Base-by-base conservation (phyloP, 768 basidiomycete genomes). In the Mycena floridula region DNA sequence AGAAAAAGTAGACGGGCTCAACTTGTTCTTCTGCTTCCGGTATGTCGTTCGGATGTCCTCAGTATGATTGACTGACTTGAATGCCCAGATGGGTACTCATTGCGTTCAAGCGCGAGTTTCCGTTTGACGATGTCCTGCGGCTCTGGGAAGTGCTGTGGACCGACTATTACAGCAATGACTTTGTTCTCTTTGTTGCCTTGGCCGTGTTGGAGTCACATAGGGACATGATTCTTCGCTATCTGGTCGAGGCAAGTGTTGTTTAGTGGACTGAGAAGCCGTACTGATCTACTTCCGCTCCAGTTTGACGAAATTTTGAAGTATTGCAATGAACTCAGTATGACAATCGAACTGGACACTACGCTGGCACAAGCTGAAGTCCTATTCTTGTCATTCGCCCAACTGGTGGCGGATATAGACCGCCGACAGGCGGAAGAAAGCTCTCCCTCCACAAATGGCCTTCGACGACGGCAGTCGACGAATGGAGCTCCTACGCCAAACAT, bases 21-120 rank as follows among this genome's bases (percentile, higher is more conserved):
- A 98, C 63, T 63, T 98, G 23, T 98, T 98, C 73, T 97, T 97
- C 72, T 97, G 93, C 63, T 99, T 97, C 79, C 81, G 95, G 80
- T 94, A 70, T 55, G 77, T 59, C 16, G 38, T n/a, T 24, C 38
- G 5, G 5, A 7, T 21, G 25, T 8, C 30, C 22, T 4, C 11
- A 3, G 21, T 32, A 13, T 38, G 21, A 18, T 37, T 13, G 21
- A 25, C 11, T 24, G 30, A 18, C 51, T 16, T 8, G 42, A 44
- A 23, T n/a, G 20, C 28, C 46, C 22, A 91, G 89, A 37, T 93
- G 90, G 90, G 79, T 93, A 12, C 73, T 93, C 37, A 96, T 97
- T 51, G 70, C 85, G 1, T 97, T 96, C 76, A 97, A 99, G 66
- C 86, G 96, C 47, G 96, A 99, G 64, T 97, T 98, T 61, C 69